These are phyloP conservation scores for Scytalidium lignicola DNA, from an alignment of 2,329 filamentous ascomycete species.

Conservation along the genomic window DNA sequence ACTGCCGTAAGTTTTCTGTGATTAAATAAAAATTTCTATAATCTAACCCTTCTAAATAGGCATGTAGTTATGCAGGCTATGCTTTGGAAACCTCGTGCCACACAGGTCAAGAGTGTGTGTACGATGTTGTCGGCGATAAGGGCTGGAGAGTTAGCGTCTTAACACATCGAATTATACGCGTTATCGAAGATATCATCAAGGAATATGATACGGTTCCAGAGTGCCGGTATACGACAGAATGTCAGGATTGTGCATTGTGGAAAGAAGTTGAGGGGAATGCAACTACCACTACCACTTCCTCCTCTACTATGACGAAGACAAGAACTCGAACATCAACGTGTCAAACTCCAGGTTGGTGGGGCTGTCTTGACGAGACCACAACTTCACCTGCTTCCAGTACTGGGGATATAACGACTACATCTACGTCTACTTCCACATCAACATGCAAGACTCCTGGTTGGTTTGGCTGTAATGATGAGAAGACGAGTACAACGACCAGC, in stretches of 20 bases:
- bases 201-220: slow-evolving; percentile 76
- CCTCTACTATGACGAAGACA: slow-evolving; percentile 54
- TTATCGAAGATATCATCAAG: slow-evolving; percentile 82
- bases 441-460: slow-evolving; percentile 39
- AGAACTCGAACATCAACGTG: slow-evolving; percentile 77
- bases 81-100: slow-evolving; percentile 93
- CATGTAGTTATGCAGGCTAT: slow-evolving; percentile 69
- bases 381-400: slow-evolving; percentile 17
- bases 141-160: slow-evolving; percentile 89
- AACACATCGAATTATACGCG: slow-evolving; percentile 82
- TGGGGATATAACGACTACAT: no score
- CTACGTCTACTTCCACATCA: slow-evolving; percentile 31
- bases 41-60: background rate
- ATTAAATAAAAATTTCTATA: no score
- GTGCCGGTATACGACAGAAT: slow-evolving; percentile 72
- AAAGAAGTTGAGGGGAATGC: slow-evolving; percentile 72
- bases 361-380: slow-evolving; percentile 38
- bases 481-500: slow-evolving; percentile 33
- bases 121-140: slow-evolving; percentile 86
- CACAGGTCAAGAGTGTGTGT: slow-evolving; percentile 79
- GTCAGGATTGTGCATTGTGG: slow-evolving; percentile 87
- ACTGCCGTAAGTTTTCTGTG: slow-evolving; percentile 36
- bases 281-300: slow-evolving; percentile 48
- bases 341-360: slow-evolving; percentile 83
- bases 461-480: slow-evolving; percentile 45